These are phyloP conservation scores for Chlamydomonas schloesseri DNA, from an alignment of 139 green algal genomes.

Conservation along the genomic window DNA sequence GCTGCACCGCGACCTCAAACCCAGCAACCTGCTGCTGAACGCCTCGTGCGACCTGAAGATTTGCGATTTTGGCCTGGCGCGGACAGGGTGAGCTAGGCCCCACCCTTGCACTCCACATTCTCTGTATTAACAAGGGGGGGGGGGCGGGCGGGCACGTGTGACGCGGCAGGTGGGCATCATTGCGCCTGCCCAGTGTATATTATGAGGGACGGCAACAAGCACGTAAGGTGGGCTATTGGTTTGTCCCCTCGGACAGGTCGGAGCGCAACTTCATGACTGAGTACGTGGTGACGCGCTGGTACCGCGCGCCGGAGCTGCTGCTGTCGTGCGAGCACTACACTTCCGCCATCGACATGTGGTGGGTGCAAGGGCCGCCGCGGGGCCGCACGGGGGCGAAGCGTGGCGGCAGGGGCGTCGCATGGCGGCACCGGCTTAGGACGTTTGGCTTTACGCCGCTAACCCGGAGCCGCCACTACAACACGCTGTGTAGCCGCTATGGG, in stretches of 20 bases:
- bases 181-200: no score
- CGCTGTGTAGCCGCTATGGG: no score
- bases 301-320: conserved; percentile 95
- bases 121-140: no score
- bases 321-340: conserved; percentile 92
- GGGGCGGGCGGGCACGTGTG: no score
- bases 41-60: conserved; percentile 98
- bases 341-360: conserved; percentile 71
- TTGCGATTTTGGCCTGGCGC: conserved; percentile 96
- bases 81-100: conserved; percentile 71
- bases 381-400: background rate
- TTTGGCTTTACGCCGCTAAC: no score
- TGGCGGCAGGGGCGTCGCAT: no score
- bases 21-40: conserved; percentile 97
- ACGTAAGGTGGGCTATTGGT: no score
- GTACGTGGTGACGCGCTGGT: conserved; percentile 97
- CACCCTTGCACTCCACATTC: no score
- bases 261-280: conserved; percentile 96
- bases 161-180: no score
- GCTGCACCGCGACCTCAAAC: conserved; percentile 97
- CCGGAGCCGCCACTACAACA: no score
- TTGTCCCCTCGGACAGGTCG: conserved; percentile 58
- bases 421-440: no score
- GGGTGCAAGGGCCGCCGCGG: background rate
- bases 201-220: no score